A percentile compares a stretch with the other conserved stretches of the same genome.
Conservation (phyloP, 768 basidiomycete species). For the Boletus eberwhitei region DNA sequence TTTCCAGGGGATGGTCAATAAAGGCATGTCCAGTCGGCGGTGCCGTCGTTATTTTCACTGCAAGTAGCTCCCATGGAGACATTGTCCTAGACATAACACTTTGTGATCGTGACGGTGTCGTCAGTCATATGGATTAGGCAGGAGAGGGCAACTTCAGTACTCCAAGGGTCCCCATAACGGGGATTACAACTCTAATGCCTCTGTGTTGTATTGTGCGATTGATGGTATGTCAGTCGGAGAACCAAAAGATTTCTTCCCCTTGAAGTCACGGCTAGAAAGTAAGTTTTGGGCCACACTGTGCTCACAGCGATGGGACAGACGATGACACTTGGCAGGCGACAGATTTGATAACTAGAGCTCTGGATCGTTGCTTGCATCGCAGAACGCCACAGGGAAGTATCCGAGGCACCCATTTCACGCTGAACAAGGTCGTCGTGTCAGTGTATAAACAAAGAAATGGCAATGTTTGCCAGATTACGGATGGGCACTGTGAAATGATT, state of each 20-base stretch:
- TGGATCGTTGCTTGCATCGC: background rate
- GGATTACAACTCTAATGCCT: no score
- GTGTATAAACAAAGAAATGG: background rate
- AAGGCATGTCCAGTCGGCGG: background rate
- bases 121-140: background rate
- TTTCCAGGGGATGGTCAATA: background rate
- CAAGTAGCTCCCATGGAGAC: slow-evolving; percentile 2
- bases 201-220: background rate
- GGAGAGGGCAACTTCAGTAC: no score
- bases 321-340: background rate
- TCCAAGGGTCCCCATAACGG: background rate
- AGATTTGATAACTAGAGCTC: background rate
- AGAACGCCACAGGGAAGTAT: background rate
- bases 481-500: background rate
- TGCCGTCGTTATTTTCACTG: background rate
- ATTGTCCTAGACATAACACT: background rate
- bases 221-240: background rate
- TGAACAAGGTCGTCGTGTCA: background rate
- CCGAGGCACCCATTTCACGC: background rate
- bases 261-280: background rate
- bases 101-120: background rate
- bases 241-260: background rate
- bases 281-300: background rate
- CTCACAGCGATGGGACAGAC: background rate
- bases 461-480: background rate